Evolutionary conservation across 208 protist genomes (phyloP).

Genomic region (Leishmania tarentolae): DNA sequence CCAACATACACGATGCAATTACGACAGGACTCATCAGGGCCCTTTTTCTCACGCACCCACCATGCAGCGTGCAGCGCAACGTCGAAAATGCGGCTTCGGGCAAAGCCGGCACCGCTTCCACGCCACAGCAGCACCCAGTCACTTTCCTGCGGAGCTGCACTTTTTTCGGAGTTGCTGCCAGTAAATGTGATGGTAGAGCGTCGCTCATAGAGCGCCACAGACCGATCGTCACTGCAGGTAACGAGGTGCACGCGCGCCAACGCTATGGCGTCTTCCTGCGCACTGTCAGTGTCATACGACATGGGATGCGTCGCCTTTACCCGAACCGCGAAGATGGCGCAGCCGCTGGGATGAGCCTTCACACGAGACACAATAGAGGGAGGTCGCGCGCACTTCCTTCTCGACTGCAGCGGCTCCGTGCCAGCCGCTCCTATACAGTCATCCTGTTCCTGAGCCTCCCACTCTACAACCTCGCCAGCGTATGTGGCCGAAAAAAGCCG

Average conservation of each 20-base stretch:
- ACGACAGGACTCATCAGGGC: neutral
- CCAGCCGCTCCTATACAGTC: neutral
- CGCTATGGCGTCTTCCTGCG: neutral
- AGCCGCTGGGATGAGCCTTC: slow-evolving; percentile 50
- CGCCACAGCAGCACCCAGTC: slow-evolving; percentile 49
- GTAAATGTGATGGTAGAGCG: neutral
- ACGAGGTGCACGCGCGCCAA: slow-evolving; percentile 34
- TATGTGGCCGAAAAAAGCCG: slow-evolving; percentile 63
- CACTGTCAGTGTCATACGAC: neutral
- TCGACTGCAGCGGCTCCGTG: neutral
- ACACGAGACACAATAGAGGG: slow-evolving; percentile 26
- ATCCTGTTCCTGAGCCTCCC: slow-evolving; percentile 7
- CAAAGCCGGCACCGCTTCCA: slow-evolving; percentile 37
- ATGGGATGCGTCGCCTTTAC: slow-evolving; percentile 1
- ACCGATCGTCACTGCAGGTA: slow-evolving; percentile 82
- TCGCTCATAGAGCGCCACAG: slow-evolving; percentile 47
- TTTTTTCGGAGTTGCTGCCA: neutral
- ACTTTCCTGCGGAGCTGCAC: neutral
- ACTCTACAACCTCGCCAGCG: slow-evolving; percentile 54
- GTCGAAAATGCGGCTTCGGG: slow-evolving; percentile 72
- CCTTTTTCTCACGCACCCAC: neutral
- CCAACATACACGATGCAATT: slow-evolving; percentile 19
- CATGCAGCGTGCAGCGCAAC: slow-evolving; percentile 33
- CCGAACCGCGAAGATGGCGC: slow-evolving; percentile 70
- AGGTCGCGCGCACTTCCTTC: neutral